Evolutionary conservation across 1,284 basidiomycete species (phyloP), one percentile per base, ranked within the genome.

Genomic region (Leucoagaricus sp.): DNA sequence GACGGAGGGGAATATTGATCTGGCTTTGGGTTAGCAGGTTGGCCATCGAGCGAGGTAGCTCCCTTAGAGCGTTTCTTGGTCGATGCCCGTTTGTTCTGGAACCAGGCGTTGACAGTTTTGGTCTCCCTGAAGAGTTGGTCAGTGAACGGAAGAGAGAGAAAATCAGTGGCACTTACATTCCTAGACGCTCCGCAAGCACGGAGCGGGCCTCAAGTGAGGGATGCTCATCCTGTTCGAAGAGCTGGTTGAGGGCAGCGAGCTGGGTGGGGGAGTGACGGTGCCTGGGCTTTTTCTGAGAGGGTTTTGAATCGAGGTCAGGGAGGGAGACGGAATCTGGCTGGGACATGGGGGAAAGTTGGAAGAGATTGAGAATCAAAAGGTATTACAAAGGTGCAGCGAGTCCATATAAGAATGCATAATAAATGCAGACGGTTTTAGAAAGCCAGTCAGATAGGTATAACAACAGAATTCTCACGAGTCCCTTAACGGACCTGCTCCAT

Each of bases 51-150:
- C n/a, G 55, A 42, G 28, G 52, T 48, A 51, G 66, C 69, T 46
- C 68, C 69, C 60, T 75, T 76, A 58, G 76, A 79, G 44, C 86
- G 81, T 73, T 91, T 91, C 80, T 89, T 91, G 64, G 83, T 84
- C 21, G 89, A 89, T 13, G 88, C 89, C 57, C 88, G 81, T 77
- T 89, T 91, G 69, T 91, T 91, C 72, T 91, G 89, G 73, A 91
- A 91, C 86, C 87, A 91, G 23, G 88, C 86, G 67, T 89, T 89
- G 66, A 91, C 88, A 1, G 86, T 89, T 78, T 91, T 91, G 69
- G 82, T 84, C 68, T 90, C 86, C 86, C 88, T 91, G 66, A 52
- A 42, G 50, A 46, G 57, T 61, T 61, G 58, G 49, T 58, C 40
- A 61, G 52, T 63, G 65, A 65, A 63, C 65, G 55, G 29, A 42